These are phyloP conservation scores for Centrapalus pauciflorus DNA, from an alignment of 129 eudicot species.

Conservation along the genomic window DNA sequence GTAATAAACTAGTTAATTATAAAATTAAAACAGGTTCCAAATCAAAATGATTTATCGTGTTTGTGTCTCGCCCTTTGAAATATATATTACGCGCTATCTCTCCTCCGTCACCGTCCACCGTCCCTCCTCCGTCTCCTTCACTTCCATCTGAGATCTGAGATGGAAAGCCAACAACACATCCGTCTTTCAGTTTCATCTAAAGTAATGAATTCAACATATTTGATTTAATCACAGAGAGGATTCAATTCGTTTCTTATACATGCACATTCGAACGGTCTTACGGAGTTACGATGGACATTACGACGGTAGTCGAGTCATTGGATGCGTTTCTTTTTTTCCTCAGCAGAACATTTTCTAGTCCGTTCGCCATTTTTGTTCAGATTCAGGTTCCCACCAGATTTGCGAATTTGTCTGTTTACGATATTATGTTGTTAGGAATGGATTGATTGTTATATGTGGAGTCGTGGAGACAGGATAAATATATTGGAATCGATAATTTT, in stretches of 20 bases:
- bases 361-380: constrained; percentile 53
- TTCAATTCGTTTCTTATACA: background rate
- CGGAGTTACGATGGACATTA: background rate
- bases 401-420: background rate
- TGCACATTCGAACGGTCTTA: background rate
- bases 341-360: constrained; percentile 47
- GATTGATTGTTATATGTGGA: background rate
- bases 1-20: no score
- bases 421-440: background rate
- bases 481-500: background rate
- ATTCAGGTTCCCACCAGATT: constrained; percentile 47
- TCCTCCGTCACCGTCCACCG: no score
- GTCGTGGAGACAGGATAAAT: background rate
- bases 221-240: background rate
- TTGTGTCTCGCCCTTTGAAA: no score
- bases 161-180: no score
- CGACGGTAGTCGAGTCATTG: constrained; percentile 39
- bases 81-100: no score
- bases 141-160: no score
- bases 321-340: constrained; percentile 41
- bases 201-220: no score
- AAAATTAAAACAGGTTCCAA: no score
- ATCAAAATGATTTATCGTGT: no score
- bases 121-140: no score
- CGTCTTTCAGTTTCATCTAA: no score